Evolutionary conservation across 345 rosid species (phyloP).

Genomic region (Punica granatum): DNA sequence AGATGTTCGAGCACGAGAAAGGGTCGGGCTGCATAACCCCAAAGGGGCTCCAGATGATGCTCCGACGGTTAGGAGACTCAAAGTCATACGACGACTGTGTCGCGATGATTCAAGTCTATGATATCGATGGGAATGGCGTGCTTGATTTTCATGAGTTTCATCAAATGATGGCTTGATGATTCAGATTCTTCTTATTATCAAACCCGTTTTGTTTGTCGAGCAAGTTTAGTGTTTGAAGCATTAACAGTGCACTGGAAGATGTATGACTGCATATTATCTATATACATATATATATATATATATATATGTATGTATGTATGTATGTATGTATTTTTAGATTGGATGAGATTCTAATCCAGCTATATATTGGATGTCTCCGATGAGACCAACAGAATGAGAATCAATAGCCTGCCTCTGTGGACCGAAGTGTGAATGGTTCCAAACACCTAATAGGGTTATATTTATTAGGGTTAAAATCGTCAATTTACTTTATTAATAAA

Average conservation of each 20-base stretch:
- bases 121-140: conserved; percentile 76
- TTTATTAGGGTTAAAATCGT: too few relatives aligned
- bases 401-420: too few relatives aligned
- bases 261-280: too few relatives aligned
- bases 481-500: too few relatives aligned
- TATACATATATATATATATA: too few relatives aligned
- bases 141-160: conserved; percentile 78
- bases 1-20: conserved; percentile 78
- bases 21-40: conserved; percentile 78
- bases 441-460: too few relatives aligned
- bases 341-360: too few relatives aligned
- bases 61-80: conserved; percentile 57
- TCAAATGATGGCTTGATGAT: conserved; percentile 57
- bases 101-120: conserved; percentile 72
- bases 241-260: neutral
- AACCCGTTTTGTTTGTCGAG: neutral
- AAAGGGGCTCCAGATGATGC: conserved; percentile 63
- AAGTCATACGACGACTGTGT: conserved; percentile 64
- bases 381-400: too few relatives aligned
- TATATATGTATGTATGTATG: too few relatives aligned
- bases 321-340: too few relatives aligned
- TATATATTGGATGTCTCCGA: too few relatives aligned
- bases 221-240: neutral
- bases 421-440: too few relatives aligned
- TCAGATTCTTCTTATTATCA: neutral